Percentiles rank a stretch among this genome's conserved stretches.
Evolutionary conservation across 768 basidiomycete genomes (phyloP).

Genomic region (Daedaleopsis nitida): DNA sequence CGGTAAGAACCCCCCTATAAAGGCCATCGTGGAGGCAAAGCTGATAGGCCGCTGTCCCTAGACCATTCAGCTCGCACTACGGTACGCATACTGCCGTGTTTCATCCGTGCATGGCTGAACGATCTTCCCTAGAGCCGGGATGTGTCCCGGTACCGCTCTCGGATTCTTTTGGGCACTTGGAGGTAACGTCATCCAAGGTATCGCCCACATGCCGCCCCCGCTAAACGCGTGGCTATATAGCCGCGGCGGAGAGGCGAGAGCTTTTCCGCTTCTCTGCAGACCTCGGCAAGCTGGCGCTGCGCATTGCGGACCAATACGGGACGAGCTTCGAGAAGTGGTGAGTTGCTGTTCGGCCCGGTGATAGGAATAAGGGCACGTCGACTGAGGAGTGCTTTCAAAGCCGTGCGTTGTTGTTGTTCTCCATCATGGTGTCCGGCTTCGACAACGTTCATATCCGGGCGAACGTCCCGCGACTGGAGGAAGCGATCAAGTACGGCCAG

Average conservation of each 20-base stretch:
- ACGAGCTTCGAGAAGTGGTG: slow-evolving; percentile 70
- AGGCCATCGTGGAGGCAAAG: background rate
- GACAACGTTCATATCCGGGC: slow-evolving; percentile 65
- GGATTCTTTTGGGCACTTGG: slow-evolving; percentile 76
- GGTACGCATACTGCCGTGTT: slow-evolving; percentile 37
- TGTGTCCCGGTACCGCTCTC: slow-evolving; percentile 66
- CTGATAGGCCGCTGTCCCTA: slow-evolving; percentile 26
- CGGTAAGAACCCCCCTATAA: slow-evolving; percentile 40
- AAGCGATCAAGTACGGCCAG: slow-evolving; percentile 64
- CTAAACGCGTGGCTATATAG: slow-evolving; percentile 2
- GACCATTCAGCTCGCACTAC: slow-evolving; percentile 66
- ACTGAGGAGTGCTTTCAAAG: slow-evolving; percentile 34
- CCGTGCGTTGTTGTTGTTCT: slow-evolving; percentile 62
- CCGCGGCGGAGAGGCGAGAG: slow-evolving; percentile 62
- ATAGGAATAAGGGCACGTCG: background rate
- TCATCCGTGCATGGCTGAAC: background rate
- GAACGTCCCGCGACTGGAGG: slow-evolving; percentile 61
- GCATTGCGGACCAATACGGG: slow-evolving; percentile 67
- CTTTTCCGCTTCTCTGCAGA: slow-evolving; percentile 70
- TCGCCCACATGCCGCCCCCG: background rate
- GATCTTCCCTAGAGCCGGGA: slow-evolving; percentile 50
- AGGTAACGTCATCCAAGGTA: slow-evolving; percentile 37
- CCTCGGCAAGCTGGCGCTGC: slow-evolving; percentile 64
- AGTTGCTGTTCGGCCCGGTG: background rate
- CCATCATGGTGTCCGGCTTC: slow-evolving; percentile 65